phyloP scores from a whole-genome alignment of 2,329 filamentous ascomycete species.

The Purpureocillium lavendulum region DNA sequence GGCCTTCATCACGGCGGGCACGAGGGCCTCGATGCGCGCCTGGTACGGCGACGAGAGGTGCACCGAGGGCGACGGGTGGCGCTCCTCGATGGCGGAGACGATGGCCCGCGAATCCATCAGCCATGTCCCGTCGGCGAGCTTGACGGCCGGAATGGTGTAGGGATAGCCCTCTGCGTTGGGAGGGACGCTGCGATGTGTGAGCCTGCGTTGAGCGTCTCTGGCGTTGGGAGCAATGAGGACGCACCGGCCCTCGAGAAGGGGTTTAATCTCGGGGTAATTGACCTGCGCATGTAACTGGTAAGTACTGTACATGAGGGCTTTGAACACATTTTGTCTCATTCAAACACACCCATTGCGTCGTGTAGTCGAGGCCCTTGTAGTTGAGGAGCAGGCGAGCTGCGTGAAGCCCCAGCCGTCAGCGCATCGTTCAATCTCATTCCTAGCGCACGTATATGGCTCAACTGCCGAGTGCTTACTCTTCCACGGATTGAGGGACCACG shows the following conservation, averaged over 20 bases:
- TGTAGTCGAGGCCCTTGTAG: constrained; percentile 55
- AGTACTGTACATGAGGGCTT: too few relatives aligned
- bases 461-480: too few relatives aligned
- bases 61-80: constrained; percentile 48
- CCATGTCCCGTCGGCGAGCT: constrained; percentile 46
- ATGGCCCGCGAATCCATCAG: constrained; percentile 59
- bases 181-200: too few relatives aligned
- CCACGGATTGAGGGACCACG: constrained; percentile 65
- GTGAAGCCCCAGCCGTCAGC: too few relatives aligned
- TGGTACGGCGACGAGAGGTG: constrained; percentile 46
- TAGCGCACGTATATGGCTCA: too few relatives aligned
- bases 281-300: too few relatives aligned
- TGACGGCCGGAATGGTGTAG: constrained; percentile 36
- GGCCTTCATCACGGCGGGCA: constrained; percentile 20
- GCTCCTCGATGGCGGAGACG: constrained; percentile 47
- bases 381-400: constrained; percentile 58
- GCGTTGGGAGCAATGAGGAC: constrained; percentile 9
- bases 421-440: too few relatives aligned
- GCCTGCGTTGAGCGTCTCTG: too few relatives aligned
- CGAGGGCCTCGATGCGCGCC: constrained; percentile 31
- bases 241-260: constrained; percentile 46
- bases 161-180: too few relatives aligned
- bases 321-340: too few relatives aligned
- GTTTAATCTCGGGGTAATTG: too few relatives aligned
- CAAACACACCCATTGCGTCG: constrained; percentile 49